Percentiles rank a stretch among this genome's conserved stretches.
Conservation (phyloP, 345 rosid species). For the Heritiera littoralis region DNA sequence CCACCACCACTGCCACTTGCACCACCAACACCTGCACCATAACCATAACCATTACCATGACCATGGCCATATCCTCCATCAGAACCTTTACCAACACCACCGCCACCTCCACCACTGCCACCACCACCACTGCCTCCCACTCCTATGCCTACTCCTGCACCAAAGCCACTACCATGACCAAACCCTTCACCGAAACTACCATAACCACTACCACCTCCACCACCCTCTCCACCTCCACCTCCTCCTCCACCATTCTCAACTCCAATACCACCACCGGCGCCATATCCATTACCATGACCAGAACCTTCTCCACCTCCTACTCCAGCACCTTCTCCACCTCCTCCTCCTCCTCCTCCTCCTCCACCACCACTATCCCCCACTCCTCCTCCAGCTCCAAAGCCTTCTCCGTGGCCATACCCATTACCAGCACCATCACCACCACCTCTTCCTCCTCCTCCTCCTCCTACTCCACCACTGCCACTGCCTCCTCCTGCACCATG, state of each 20-base stretch:
- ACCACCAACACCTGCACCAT: conserved; percentile 33
- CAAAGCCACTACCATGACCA: conserved; percentile 38
- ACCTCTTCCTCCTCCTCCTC: background rate
- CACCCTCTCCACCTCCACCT: conserved; percentile 34
- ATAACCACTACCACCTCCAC: conserved; percentile 34
- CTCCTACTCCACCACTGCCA: conserved; percentile 18
- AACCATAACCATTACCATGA: conserved; percentile 31
- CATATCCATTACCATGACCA: conserved; percentile 30
- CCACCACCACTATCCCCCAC: conserved; percentile 10
- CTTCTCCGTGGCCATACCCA: conserved; percentile 23
- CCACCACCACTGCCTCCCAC: conserved; percentile 37
- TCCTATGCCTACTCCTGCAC: conserved; percentile 30
- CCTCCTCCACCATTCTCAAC: conserved; percentile 29
- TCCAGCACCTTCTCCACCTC: conserved; percentile 29
- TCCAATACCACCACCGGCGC: conserved; percentile 27
- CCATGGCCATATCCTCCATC: conserved; percentile 33
- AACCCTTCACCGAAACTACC: conserved; percentile 33
- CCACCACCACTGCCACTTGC: conserved; percentile 1
- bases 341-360: background rate
- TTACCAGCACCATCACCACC: conserved; percentile 11
- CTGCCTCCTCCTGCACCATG: conserved; percentile 20
- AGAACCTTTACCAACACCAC: conserved; percentile 19
- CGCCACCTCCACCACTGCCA: conserved; percentile 28
- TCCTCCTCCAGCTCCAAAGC: conserved; percentile 30
- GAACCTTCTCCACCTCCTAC: conserved; percentile 17